These are phyloP conservation scores for Phtheirospermum japonicum DNA, from an alignment of 257 asterid genomes.

Conservation along the genomic window DNA sequence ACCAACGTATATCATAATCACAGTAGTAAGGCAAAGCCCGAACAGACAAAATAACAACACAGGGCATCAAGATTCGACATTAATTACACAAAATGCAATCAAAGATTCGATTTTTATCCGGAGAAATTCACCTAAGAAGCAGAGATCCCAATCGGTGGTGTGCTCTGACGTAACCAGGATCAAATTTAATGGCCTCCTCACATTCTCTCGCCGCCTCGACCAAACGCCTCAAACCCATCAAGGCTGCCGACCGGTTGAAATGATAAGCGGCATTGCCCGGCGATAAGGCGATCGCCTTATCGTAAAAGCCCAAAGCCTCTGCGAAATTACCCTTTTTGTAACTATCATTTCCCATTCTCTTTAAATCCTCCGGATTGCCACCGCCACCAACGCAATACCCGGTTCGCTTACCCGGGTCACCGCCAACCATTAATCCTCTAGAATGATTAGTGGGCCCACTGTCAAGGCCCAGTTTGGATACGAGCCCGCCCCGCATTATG, in stretches of 20 bases:
- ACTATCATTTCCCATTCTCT: slow-evolving; percentile 71
- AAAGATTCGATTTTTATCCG: slow-evolving; percentile 23
- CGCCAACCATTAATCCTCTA: slow-evolving; percentile 43
- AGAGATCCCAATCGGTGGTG: slow-evolving; percentile 88
- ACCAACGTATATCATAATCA: slow-evolving; percentile 27
- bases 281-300: slow-evolving; percentile 66
- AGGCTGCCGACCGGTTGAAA: slow-evolving; percentile 78
- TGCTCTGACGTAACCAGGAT: slow-evolving; percentile 78
- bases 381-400: slow-evolving; percentile 26
- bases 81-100: slow-evolving; percentile 21
- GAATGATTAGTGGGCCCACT: slow-evolving; percentile 19
- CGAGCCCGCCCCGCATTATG: slow-evolving; percentile 52
- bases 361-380: slow-evolving; percentile 79
- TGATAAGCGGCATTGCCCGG: slow-evolving; percentile 70
- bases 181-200: slow-evolving; percentile 83
- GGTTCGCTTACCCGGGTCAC: slow-evolving; percentile 37
- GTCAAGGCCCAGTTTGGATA: slow-evolving; percentile 33
- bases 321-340: slow-evolving; percentile 60
- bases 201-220: slow-evolving; percentile 74
- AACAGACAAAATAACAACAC: slow-evolving; percentile 9
- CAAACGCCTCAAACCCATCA: slow-evolving; percentile 62
- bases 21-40: slow-evolving; percentile 13
- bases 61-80: slow-evolving; percentile 17
- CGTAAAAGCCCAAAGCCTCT: slow-evolving; percentile 70
- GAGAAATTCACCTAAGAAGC: slow-evolving; percentile 66